Conservation (phyloP, 176 grass and related monocot genomes). For the Raddia guianensis region DNA sequence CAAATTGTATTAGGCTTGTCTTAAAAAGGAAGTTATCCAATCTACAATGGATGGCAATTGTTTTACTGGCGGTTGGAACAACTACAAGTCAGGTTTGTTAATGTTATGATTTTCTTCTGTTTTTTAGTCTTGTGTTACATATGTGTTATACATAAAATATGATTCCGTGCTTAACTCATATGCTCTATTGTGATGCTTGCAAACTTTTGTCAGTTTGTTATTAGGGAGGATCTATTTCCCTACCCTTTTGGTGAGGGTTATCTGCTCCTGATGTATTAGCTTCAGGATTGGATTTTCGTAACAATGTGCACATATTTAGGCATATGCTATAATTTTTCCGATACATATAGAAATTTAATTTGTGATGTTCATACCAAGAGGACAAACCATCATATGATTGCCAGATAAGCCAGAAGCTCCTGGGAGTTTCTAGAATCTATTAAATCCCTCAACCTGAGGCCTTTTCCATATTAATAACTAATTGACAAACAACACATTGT, state of each 20-base stretch:
- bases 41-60: slow-evolving; percentile 93
- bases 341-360: not conserved
- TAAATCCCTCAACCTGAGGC: not conserved
- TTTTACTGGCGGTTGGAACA: slow-evolving; percentile 88
- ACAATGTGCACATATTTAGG: not conserved
- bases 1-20: slow-evolving; percentile 66
- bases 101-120: slow-evolving; percentile 22
- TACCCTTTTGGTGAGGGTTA: not conserved
- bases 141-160: slow-evolving; percentile 2
- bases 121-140: not conserved
- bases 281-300: not conserved
- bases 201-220: slow-evolving; percentile 15
- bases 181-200: not conserved
- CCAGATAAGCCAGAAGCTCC: not conserved
- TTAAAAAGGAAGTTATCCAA: slow-evolving; percentile 81
- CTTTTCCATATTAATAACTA: not conserved
- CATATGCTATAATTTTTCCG: not conserved
- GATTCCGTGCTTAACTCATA: not conserved
- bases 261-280: not conserved
- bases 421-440: not conserved
- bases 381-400: not conserved
- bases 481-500: not conserved
- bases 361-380: not conserved
- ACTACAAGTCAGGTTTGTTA: slow-evolving; percentile 87
- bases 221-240: not conserved